Conservation (phyloP, 75 land plant genomes). For the Pinus tabuliformis region DNA sequence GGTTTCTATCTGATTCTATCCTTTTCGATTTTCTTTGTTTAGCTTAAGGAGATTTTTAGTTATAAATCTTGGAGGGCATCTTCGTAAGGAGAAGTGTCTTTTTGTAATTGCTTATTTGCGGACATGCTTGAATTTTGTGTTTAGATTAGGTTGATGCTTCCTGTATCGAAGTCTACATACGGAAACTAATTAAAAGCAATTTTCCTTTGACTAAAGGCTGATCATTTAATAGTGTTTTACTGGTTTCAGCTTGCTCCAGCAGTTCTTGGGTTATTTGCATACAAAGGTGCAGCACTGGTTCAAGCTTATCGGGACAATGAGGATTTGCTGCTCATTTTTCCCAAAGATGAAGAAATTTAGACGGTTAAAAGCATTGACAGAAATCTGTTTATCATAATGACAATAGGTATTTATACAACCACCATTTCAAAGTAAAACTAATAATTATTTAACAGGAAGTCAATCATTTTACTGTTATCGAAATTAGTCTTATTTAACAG, state of each 20-base stretch:
- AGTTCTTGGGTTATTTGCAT: constrained; percentile 90
- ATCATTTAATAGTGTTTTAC: neutral
- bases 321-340: constrained; percentile 58
- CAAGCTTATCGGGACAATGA: constrained; percentile 97
- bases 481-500: neutral
- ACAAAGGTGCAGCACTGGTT: constrained; percentile 91
- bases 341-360: constrained; percentile 33
- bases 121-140: too few relatives aligned
- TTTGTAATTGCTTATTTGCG: neutral
- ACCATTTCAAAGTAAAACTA: neutral
- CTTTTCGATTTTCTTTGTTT: neutral
- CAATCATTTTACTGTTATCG: neutral
- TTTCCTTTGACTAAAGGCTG: neutral
- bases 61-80: neutral
- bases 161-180: too few relatives aligned
- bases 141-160: too few relatives aligned
- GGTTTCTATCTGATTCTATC: neutral
- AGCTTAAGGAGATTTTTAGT: neutral
- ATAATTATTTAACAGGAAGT: neutral
- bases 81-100: neutral
- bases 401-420: neutral
- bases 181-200: neutral
- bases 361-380: constrained; percentile 12
- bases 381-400: neutral
- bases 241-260: constrained; percentile 77